Evolutionary conservation across 768 basidiomycete species (phyloP).

Genomic region (Nidula microcarpa): DNA sequence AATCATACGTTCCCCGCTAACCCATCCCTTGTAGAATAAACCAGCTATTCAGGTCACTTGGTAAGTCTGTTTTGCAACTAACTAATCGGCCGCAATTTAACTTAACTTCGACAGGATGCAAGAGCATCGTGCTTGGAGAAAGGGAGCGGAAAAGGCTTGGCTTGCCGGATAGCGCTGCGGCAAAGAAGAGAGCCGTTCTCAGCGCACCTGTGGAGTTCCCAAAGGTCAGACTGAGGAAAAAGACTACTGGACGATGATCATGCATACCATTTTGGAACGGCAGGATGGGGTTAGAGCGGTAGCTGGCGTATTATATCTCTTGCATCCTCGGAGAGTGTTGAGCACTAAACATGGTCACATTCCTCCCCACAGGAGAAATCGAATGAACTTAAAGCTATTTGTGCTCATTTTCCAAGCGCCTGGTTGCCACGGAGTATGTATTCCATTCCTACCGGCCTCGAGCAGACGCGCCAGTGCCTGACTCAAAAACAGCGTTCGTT

Average conservation of each 20-base stretch:
- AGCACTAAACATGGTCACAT: no score
- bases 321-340: not conserved
- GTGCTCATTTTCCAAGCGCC: no score
- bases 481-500: no score
- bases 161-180: constrained; percentile 57
- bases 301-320: no score
- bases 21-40: constrained; percentile 37
- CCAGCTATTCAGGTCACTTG: constrained; percentile 73
- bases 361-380: no score
- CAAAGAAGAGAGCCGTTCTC: constrained; percentile 70
- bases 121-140: constrained; percentile 50
- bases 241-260: constrained; percentile 9
- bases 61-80: constrained; percentile 25
- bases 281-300: no score
- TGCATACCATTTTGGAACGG: not conserved
- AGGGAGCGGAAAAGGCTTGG: constrained; percentile 70
- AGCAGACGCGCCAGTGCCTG: no score
- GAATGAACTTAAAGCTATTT: no score
- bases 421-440: no score
- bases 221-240: constrained; percentile 45
- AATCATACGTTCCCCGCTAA: not conserved
- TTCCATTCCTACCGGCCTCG: no score
- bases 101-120: constrained; percentile 55
- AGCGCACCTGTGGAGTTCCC: constrained; percentile 81
- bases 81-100: not conserved